Conservation (phyloP, 768 basidiomycete genomes). For the Tylopilus sp. region DNA sequence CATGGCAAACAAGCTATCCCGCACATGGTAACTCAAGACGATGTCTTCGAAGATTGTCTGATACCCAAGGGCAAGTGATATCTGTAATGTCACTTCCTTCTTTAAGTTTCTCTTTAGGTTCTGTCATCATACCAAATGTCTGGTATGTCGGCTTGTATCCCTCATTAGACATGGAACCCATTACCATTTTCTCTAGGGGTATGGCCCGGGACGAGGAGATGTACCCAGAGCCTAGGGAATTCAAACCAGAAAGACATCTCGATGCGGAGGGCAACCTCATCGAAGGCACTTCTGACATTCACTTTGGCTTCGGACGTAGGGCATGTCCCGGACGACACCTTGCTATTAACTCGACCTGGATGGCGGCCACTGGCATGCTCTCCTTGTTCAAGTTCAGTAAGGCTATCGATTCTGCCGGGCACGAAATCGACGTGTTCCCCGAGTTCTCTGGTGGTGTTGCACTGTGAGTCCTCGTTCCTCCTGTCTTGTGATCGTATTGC, state of each 20-base stretch:
- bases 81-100: not conserved
- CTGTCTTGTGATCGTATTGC: not conserved
- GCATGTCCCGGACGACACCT: constrained; percentile 19
- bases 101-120: constrained; percentile 6
- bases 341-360: constrained; percentile 19
- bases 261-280: constrained; percentile 16
- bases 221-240: constrained; percentile 26
- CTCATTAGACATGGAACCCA: not conserved
- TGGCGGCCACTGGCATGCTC: constrained; percentile 17
- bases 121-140: constrained; percentile 18
- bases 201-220: constrained; percentile 23
- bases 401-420: constrained; percentile 18
- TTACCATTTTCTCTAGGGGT: constrained; percentile 9
- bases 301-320: constrained; percentile 34
- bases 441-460: constrained; percentile 14
- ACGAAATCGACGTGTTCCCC: constrained; percentile 20
- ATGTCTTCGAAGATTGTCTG: constrained; percentile 40
- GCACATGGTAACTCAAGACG: constrained; percentile 34
- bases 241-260: constrained; percentile 34
- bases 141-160: constrained; percentile 6
- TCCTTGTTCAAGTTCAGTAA: constrained; percentile 20
- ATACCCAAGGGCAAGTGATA: constrained; percentile 47
- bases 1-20: constrained; percentile 21
- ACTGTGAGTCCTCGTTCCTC: constrained; percentile 9
- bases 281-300: constrained; percentile 16